phyloP scores from a whole-genome alignment of 23 red algal species.

The Chondrus crispus region DNA sequence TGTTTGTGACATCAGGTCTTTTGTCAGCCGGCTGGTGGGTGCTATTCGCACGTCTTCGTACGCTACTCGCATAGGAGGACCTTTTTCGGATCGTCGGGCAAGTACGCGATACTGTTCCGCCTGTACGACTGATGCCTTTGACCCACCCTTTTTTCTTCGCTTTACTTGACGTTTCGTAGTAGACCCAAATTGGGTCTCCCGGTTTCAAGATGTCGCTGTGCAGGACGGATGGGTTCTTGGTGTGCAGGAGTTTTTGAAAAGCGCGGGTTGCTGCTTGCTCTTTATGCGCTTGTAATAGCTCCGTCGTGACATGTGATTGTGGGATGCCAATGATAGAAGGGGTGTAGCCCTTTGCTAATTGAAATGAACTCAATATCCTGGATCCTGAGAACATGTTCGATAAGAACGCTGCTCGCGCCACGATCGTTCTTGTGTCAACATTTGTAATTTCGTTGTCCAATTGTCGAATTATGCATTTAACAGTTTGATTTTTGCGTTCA shows the following conservation, averaged over 20 bases:
- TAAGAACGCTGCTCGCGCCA: not conserved
- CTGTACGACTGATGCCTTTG: not conserved
- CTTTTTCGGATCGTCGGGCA: too few species aligned
- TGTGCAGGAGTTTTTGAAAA: not conserved
- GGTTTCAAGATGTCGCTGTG: not conserved
- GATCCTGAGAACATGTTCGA: not conserved
- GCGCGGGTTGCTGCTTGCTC: not conserved
- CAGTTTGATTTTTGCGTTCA: conserved; percentile 3
- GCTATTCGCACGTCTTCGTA: not conserved
- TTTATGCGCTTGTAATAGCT: not conserved
- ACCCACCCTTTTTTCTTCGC: not conserved
- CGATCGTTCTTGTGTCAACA: not conserved
- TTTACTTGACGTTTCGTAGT: not conserved
- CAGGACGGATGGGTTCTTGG: not conserved
- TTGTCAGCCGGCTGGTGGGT: not conserved
- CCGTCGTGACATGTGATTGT: not conserved
- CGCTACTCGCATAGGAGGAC: not conserved
- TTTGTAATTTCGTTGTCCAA: conserved; percentile 3
- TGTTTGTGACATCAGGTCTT: not conserved
- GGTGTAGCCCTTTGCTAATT: not conserved
- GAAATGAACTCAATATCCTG: not conserved
- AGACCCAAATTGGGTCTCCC: not conserved
- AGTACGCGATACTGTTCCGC: not conserved
- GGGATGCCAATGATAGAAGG: not conserved
- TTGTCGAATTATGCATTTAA: not conserved